phyloP scores from a whole-genome alignment of 495 filamentous ascomycete species.

The Xylaria curta region DNA sequence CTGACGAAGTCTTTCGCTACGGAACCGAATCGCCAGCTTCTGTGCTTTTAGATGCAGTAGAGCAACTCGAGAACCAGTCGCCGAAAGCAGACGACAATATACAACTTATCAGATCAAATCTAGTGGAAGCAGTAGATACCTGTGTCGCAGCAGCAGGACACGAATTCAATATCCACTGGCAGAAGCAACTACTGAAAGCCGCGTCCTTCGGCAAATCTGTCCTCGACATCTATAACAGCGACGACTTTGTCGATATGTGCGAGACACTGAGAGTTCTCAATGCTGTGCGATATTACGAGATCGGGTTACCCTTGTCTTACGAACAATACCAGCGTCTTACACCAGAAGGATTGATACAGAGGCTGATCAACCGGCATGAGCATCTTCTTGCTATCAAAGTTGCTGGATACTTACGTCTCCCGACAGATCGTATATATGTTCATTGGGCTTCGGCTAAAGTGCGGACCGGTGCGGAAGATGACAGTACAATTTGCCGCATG shows the following conservation, averaged over 20 bases:
- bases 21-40: constrained; percentile 88
- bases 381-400: constrained; percentile 89
- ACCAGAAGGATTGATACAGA: constrained; percentile 82
- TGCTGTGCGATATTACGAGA: constrained; percentile 86
- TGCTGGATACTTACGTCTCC: constrained; percentile 85
- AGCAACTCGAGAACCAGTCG: constrained; percentile 89
- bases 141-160: constrained; percentile 85
- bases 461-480: constrained; percentile 79
- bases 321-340: constrained; percentile 88
- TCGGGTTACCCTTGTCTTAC: constrained; percentile 90
- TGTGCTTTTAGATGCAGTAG: constrained; percentile 88
- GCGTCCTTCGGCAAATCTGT: constrained; percentile 98
- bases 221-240: constrained; percentile 92
- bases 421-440: constrained; percentile 89
- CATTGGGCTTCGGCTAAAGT: constrained; percentile 98
- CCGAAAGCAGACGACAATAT: constrained; percentile 98
- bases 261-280: constrained; percentile 92
- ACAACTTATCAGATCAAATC: constrained; percentile 82
- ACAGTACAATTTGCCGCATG: constrained; percentile 83
- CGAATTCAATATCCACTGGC: constrained; percentile 89
- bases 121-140: constrained; percentile 89
- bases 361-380: constrained; percentile 86
- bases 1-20: constrained; percentile 85
- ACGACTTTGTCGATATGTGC: constrained; percentile 98
- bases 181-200: constrained; percentile 92